Percentiles rank a stretch among this genome's conserved stretches.
These are phyloP conservation scores for Paraconiothyrium brasiliense DNA, from an alignment of 2,329 filamentous ascomycete species.

Conservation along the genomic window DNA sequence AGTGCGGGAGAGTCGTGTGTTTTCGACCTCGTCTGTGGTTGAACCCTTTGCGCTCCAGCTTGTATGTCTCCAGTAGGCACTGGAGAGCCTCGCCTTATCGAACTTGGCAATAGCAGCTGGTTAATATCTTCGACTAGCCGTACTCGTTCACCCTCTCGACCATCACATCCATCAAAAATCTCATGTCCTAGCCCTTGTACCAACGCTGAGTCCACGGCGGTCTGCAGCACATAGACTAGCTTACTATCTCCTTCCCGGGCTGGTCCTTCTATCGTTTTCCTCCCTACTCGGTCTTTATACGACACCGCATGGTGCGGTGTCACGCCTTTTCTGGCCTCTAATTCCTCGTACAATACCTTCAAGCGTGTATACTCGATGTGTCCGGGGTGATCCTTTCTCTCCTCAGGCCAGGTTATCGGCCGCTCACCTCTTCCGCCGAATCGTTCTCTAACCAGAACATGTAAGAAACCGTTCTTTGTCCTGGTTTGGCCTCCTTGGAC, in stretches of 20 bases:
- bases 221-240: conserved; percentile 12
- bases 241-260: neutral
- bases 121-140: neutral
- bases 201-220: conserved; percentile 1
- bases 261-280: neutral
- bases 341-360: conserved; percentile 4
- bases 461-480: conserved; percentile 14
- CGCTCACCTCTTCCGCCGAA: neutral
- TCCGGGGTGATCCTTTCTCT: neutral
- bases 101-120: neutral
- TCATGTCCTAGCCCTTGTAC: conserved; percentile 1
- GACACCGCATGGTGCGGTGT: neutral
- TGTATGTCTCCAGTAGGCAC: neutral
- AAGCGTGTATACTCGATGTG: neutral
- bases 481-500: neutral
- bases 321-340: neutral
- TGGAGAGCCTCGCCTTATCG: too few relatives aligned
- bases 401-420: conserved; percentile 5
- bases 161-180: neutral
- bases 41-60: neutral
- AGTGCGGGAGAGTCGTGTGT: neutral
- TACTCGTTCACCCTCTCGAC: neutral
- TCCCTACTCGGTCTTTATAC: neutral
- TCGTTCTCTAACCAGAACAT: conserved; percentile 11
- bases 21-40: neutral